phyloP scores from a whole-genome alignment of 192 early-diverging fungal species.

The Thamnidium elegans region DNA sequence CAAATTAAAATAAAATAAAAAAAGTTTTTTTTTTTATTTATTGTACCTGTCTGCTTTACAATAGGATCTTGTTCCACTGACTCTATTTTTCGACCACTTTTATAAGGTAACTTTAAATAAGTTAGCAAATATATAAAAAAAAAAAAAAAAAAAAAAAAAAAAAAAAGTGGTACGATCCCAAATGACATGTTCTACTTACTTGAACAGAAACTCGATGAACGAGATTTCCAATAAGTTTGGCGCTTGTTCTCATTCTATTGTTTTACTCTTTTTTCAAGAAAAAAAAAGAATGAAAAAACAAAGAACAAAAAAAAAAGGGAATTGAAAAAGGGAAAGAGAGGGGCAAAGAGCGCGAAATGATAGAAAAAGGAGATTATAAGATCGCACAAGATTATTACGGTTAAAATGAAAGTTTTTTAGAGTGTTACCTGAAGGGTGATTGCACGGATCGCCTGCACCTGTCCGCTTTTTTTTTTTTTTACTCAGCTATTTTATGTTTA shows the following conservation, averaged over 20 bases:
- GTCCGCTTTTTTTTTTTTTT: too few relatives aligned
- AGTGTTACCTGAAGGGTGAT: too few relatives aligned
- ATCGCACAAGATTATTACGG: too few relatives aligned
- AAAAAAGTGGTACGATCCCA: not conserved
- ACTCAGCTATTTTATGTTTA: too few relatives aligned
- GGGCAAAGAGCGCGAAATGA: too few relatives aligned
- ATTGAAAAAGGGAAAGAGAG: not conserved
- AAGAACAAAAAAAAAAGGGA: not conserved
- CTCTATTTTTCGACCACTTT: slow-evolving; percentile 57
- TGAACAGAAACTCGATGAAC: slow-evolving; percentile 17
- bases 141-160: not conserved
- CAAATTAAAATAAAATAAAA: too few relatives aligned
- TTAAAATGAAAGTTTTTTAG: not conserved
- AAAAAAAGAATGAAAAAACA: not conserved
- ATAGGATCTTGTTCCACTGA: slow-evolving; percentile 67
- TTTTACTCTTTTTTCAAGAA: not conserved
- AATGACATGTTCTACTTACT: slow-evolving; percentile 6
- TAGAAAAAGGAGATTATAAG: too few relatives aligned
- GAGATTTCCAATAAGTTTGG: slow-evolving; percentile 20
- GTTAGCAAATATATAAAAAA: not conserved
- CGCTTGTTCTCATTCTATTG: slow-evolving; percentile 16
- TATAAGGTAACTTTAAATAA: slow-evolving; percentile 58
- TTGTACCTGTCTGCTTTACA: slow-evolving; percentile 52
- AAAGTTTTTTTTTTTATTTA: not conserved
- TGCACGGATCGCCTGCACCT: too few relatives aligned